These are phyloP conservation scores for Talaromyces stipitatus DNA, from an alignment of 495 filamentous ascomycete genomes.

Conservation along the genomic window DNA sequence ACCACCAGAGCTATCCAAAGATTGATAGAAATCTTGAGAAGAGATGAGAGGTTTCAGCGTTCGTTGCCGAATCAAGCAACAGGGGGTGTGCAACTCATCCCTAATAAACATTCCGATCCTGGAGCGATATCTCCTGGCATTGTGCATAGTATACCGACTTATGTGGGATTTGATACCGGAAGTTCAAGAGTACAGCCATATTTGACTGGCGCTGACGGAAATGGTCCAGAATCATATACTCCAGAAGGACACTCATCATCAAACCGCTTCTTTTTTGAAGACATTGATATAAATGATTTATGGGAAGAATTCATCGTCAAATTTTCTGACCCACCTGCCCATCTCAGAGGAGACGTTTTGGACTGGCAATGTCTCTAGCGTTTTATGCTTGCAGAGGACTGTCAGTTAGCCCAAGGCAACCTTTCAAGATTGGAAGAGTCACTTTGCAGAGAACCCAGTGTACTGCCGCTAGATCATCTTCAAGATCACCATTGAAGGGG, in stretches of 20 bases:
- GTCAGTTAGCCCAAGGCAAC: too few relatives aligned
- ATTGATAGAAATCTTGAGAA: too few relatives aligned
- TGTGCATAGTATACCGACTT: background rate
- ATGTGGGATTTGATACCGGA: background rate
- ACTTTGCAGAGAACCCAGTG: too few relatives aligned
- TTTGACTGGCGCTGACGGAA: background rate
- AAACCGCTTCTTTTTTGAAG: background rate
- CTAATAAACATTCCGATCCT: background rate
- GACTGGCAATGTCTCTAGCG: too few relatives aligned
- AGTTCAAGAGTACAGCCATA: background rate
- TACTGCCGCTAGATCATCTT: too few relatives aligned
- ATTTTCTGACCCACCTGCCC: background rate
- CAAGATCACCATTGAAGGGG: too few relatives aligned
- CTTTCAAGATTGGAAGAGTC: too few relatives aligned
- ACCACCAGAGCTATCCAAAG: background rate
- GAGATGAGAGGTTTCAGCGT: too few relatives aligned
- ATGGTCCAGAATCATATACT: background rate
- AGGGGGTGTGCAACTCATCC: too few relatives aligned
- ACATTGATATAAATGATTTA: background rate
- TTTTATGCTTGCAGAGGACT: too few relatives aligned
- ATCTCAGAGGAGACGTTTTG: too few relatives aligned
- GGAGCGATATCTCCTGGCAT: background rate
- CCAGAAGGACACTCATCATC: background rate
- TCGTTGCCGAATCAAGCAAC: too few relatives aligned
- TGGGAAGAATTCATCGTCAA: background rate